Conservation (phyloP, 768 basidiomycete species). For the Boletus rubroflammeus region DNA sequence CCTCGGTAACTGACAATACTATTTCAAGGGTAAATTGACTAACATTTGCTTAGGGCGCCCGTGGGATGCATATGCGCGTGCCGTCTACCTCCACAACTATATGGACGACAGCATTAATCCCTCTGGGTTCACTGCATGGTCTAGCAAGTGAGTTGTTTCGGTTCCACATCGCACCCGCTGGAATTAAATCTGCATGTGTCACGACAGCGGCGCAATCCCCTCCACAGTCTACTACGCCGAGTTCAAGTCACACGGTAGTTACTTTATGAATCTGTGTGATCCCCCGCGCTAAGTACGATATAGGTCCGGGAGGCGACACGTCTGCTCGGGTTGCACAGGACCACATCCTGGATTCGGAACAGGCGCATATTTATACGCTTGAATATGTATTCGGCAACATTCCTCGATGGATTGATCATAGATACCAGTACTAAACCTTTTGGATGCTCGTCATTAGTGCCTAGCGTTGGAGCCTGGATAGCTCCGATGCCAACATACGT, state of each 20-base stretch:
- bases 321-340: constrained; percentile 42
- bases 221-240: constrained; percentile 60
- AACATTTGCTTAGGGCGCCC: constrained; percentile 38
- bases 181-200: neutral
- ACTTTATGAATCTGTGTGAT: neutral
- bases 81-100: constrained; percentile 50
- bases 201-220: constrained; percentile 46
- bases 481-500: neutral
- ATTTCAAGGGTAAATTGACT: neutral
- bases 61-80: constrained; percentile 57
- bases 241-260: constrained; percentile 47
- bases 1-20: constrained; percentile 36
- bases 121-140: constrained; percentile 49
- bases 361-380: constrained; percentile 36
- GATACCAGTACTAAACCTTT: constrained; percentile 32
- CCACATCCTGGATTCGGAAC: constrained; percentile 39
- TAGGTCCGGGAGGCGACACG: constrained; percentile 54
- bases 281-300: neutral
- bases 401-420: constrained; percentile 55
- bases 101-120: constrained; percentile 58
- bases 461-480: neutral
- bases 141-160: constrained; percentile 15
- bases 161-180: neutral
- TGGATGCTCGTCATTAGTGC: neutral
- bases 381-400: constrained; percentile 47